Conservation (phyloP, 805 yeast species). For the Phaffomyces opuntiae region DNA sequence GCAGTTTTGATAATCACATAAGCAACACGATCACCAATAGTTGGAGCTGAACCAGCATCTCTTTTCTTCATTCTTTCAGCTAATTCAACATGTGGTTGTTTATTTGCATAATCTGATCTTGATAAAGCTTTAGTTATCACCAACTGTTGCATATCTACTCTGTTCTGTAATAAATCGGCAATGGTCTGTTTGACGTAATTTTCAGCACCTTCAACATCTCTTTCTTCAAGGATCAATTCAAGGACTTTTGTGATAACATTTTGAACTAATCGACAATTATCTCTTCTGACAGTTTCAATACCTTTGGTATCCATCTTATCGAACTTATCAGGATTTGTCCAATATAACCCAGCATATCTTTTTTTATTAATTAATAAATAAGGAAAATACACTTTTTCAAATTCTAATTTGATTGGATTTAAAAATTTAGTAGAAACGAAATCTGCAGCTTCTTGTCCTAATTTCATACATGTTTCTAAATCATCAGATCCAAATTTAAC, state of each 20-base stretch:
- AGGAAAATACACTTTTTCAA: conserved; percentile 95
- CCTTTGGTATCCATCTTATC: conserved; percentile 99
- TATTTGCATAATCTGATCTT: conserved; percentile 81
- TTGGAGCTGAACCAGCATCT: conserved; percentile 96
- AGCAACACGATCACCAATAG: conserved; percentile 96
- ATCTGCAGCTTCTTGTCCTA: conserved; percentile 93
- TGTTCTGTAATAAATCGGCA: conserved; percentile 83
- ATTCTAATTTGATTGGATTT: conserved; percentile 88
- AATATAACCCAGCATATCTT: conserved; percentile 93
- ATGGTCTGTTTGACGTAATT: conserved; percentile 79
- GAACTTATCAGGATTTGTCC: conserved; percentile 89
- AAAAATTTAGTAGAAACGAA: conserved; percentile 72
- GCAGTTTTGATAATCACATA: conserved; percentile 84
- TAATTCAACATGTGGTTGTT: conserved; percentile 94
- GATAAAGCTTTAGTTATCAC: conserved; percentile 92
- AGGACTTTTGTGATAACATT: conserved; percentile 89
- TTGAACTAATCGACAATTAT: conserved; percentile 91
- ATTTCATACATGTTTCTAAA: conserved; percentile 74
- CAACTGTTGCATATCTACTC: conserved; percentile 85
- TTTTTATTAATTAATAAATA: conserved; percentile 90
- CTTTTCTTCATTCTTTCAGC: conserved; percentile 95
- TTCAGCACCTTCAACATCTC: conserved; percentile 83
- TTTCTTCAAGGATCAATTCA: conserved; percentile 75
- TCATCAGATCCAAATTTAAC: conserved; percentile 88
- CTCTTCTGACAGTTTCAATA: conserved; percentile 96